phyloP scores from a whole-genome alignment of 768 basidiomycete genomes.

The Asterophora lycoperdoides region DNA sequence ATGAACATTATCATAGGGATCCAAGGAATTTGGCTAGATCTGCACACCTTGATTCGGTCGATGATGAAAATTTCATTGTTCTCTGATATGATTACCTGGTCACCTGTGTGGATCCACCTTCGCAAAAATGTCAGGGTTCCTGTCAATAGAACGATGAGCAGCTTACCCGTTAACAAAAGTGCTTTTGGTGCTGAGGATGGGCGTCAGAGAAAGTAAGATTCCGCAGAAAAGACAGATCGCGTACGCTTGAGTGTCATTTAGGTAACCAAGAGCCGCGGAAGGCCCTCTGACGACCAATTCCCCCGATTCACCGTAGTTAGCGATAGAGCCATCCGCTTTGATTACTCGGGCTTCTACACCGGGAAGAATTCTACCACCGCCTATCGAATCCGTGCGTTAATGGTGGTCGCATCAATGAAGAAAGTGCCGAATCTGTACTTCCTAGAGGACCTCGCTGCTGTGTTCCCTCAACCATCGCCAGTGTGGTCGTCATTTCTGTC shows the following conservation, averaged over 20 bases:
- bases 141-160: background rate
- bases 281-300: conserved; percentile 46
- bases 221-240: conserved; percentile 18
- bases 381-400: conserved; percentile 16
- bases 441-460: conserved; percentile 37
- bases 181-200: conserved; percentile 44
- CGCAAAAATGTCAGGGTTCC: background rate
- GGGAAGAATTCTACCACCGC: conserved; percentile 40
- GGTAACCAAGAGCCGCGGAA: conserved; percentile 38
- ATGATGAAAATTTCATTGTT: conserved; percentile 51
- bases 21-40: too few relatives aligned
- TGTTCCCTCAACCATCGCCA: conserved; percentile 41
- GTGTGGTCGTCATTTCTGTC: conserved; percentile 40
- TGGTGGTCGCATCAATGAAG: background rate
- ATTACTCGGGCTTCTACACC: conserved; percentile 42
- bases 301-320: conserved; percentile 40
- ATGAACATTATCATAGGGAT: background rate
- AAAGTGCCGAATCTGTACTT: conserved; percentile 23
- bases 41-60: conserved; percentile 53
- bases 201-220: background rate
- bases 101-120: conserved; percentile 64
- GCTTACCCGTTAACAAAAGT: conserved; percentile 56
- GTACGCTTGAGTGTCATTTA: conserved; percentile 49
- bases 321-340: conserved; percentile 41
- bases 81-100: conserved; percentile 48